Evolutionary conservation across 495 filamentous ascomycete species (phyloP).

Genomic region (Aspergillus biplanus): DNA sequence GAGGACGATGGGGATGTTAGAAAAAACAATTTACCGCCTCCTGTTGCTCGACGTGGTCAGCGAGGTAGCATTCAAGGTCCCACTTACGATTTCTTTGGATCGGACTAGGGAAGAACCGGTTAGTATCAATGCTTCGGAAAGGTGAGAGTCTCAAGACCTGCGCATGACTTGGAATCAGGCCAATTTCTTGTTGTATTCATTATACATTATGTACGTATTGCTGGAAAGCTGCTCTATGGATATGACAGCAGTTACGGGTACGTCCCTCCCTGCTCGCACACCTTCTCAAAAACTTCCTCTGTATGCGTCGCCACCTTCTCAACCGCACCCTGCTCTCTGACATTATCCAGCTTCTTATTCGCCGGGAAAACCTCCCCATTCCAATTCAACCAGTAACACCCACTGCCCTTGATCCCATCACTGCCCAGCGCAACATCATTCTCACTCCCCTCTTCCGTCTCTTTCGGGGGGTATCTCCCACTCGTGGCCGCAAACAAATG

Average conservation of each 20-base stretch:
- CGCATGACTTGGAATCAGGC: too few species aligned
- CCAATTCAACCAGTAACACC: constrained; percentile 25
- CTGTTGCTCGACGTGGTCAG: too few species aligned
- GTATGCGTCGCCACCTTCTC: constrained; percentile 27
- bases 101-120: too few species aligned
- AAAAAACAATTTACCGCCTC: too few species aligned
- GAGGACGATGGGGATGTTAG: too few species aligned
- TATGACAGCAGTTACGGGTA: background rate
- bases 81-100: too few species aligned
- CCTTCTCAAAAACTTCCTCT: constrained; percentile 21
- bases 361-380: constrained; percentile 20
- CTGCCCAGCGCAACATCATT: constrained; percentile 15
- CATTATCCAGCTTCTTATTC: constrained; percentile 15
- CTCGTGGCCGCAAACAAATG: constrained; percentile 51
- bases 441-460: background rate
- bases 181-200: too few species aligned
- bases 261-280: constrained; percentile 19
- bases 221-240: too few species aligned
- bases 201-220: too few species aligned
- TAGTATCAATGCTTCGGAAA: too few species aligned
- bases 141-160: too few species aligned
- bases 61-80: too few species aligned
- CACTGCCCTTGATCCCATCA: constrained; percentile 21
- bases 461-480: constrained; percentile 35
- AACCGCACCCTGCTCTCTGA: constrained; percentile 17